phyloP scores from a whole-genome alignment of 2,329 filamentous ascomycete genomes.

The Herpotrichia juniperi region DNA sequence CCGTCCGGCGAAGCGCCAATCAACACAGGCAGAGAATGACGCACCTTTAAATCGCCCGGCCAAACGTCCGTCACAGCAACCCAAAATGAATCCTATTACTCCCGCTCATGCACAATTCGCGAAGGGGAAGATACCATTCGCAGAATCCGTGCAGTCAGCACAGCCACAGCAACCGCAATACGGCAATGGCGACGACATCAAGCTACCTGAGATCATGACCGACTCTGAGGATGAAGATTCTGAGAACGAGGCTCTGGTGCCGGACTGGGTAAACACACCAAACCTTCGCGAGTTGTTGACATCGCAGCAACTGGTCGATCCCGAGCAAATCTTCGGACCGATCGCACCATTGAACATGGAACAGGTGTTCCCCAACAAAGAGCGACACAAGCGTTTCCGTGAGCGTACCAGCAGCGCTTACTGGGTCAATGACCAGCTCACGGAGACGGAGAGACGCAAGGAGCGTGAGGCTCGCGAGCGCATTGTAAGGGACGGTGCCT shows the following conservation, averaged over 20 bases:
- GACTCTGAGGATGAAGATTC: conserved; percentile 89
- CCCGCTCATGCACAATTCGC: conserved; percentile 74
- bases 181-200: conserved; percentile 81
- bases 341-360: conserved; percentile 92
- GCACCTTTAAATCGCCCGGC: conserved; percentile 58
- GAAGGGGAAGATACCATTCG: conserved; percentile 89
- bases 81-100: conserved; percentile 45
- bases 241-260: conserved; percentile 68
- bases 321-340: conserved; percentile 84
- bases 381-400: conserved; percentile 86
- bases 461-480: conserved; percentile 81
- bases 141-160: conserved; percentile 61
- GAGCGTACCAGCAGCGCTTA: conserved; percentile 92
- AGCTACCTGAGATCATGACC: conserved; percentile 92
- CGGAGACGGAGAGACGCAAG: conserved; percentile 82
- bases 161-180: conserved; percentile 55
- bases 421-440: conserved; percentile 86
- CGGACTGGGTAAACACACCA: conserved; percentile 88
- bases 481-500: conserved; percentile 81
- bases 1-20: conserved; percentile 42
- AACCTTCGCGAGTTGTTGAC: conserved; percentile 77
- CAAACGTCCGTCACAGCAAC: conserved; percentile 48
- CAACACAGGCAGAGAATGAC: conserved; percentile 59
- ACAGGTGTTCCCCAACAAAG: conserved; percentile 81
- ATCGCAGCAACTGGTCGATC: conserved; percentile 84